Base-by-base conservation (phyloP, 2,329 filamentous ascomycete species). In the Phialemonium atrogriseum region DNA sequence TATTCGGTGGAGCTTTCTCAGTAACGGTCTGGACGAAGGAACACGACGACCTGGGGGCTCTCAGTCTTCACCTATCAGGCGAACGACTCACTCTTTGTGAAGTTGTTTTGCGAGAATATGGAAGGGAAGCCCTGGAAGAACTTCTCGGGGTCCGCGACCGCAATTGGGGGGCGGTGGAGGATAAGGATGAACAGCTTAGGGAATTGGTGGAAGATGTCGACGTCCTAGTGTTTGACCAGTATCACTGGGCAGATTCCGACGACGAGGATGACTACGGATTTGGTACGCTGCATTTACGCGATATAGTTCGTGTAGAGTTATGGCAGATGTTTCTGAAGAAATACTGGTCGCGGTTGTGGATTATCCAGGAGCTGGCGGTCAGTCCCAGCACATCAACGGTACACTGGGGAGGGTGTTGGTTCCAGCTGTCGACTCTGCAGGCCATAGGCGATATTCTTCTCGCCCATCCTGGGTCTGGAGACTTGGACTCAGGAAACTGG, bases 201-300 rank as follows among this genome's bases (percentile, higher is more conserved):
- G 20, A 24, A 14, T 15, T 31, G 21, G 18, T 24, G 3, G n/a
- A 14, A 12, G 21, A 24, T 23, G 19, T 24, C 29, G 29, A 24
- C 18, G 29, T 24, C 29, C 29, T 31, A 16, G 29, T 31, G 12
- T 31, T 31, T 31, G 20, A 31, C 21, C 29, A 31, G 20, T 31
- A 23, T 14, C n/a, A n/a, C n/a, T n/a, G n/a, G n/a, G n/a, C n/a
- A n/a, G n/a, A n/a, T 20, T 30, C 5, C n/a, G 27, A 30, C 14
- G 27, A 30, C 21, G 10, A 10, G 13, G 27, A 30, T 30, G 27
- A 30, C 11, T 9, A 19, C n/a, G 27, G 27, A 30, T 30, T 30
- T n/a, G 27, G 27, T 18, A 20, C 12, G 14, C 3, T 30, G 27
- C 27, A 30, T 18, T 30, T 30, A 18, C 27, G 27, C n/a, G 27